Conservation (phyloP, 306 rosid genomes). For the Hylodesmum podocarpum region DNA sequence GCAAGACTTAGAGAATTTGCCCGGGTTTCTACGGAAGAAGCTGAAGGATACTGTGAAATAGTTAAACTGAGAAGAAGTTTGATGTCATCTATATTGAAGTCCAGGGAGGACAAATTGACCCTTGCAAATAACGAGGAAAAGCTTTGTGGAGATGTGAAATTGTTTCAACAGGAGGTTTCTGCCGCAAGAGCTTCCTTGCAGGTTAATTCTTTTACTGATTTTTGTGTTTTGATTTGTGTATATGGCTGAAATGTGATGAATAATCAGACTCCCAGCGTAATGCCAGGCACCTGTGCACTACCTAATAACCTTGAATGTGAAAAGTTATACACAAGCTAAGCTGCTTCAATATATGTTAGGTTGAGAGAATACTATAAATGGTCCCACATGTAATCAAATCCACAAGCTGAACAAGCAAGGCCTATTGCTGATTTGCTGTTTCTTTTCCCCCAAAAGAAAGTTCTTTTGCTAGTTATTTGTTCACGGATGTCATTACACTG, state of each 20-base stretch:
- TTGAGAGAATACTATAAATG: conserved; percentile 22
- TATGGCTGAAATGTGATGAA: conserved; percentile 14
- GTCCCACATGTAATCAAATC: neutral
- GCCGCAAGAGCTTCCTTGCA: conserved; percentile 72
- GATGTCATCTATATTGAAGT: conserved; percentile 61
- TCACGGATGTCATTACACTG: conserved; percentile 28
- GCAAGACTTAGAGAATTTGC: conserved; percentile 54
- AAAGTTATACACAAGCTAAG: conserved; percentile 8
- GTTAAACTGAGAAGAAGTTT: conserved; percentile 62
- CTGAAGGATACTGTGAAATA: conserved; percentile 48
- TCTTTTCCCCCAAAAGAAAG: conserved; percentile 1
- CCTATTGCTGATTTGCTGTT: neutral
- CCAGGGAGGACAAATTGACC: conserved; percentile 61
- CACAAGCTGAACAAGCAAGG: neutral
- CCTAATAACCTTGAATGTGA: conserved; percentile 14
- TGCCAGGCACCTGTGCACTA: neutral
- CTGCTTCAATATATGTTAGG: conserved; percentile 11
- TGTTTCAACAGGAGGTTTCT: conserved; percentile 58
- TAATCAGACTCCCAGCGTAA: conserved; percentile 9
- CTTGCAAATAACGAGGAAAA: conserved; percentile 68
- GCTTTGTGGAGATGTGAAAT: conserved; percentile 63
- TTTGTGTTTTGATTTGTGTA: conserved; percentile 19
- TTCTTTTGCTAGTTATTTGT: conserved; percentile 25
- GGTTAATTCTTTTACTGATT: conserved; percentile 44
- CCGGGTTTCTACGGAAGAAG: conserved; percentile 62